Conservation (phyloP, 768 basidiomycete genomes). For the Udeniomyces megalosporus region DNA sequence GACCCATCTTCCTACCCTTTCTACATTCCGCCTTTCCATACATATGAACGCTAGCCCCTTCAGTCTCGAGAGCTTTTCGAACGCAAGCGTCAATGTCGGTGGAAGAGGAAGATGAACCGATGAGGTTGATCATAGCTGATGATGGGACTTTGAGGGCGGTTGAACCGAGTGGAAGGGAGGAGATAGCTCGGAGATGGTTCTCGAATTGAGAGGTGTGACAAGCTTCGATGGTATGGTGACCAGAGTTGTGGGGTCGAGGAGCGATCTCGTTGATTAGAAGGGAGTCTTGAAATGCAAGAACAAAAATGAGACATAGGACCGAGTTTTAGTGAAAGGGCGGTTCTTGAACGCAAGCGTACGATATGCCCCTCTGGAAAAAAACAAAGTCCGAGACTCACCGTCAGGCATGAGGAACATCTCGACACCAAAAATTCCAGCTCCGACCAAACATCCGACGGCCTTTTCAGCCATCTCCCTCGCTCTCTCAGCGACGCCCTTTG, state of each 20-base stretch:
- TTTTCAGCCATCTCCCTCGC: conserved; percentile 62
- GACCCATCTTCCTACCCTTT: conserved; percentile 93
- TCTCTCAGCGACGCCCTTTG: conserved; percentile 36
- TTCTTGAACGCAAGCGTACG: too few relatives aligned
- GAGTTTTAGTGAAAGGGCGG: too few relatives aligned
- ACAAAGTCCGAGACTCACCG: conserved; percentile 44
- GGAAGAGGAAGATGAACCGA: conserved; percentile 57
- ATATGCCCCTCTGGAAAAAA: too few relatives aligned
- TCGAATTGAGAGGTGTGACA: conserved; percentile 93
- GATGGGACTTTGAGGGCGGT: conserved; percentile 74
- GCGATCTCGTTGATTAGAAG: conserved; percentile 93
- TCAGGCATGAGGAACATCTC: conserved; percentile 90
- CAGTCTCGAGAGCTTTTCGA: conserved; percentile 45
- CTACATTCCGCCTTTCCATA: conserved; percentile 88
- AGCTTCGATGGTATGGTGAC: conserved; percentile 96
- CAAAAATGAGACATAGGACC: too few relatives aligned
- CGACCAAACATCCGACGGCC: conserved; percentile 57
- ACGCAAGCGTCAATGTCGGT: conserved; percentile 38
- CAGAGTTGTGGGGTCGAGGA: conserved; percentile 94
- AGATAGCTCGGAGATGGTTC: conserved; percentile 89
- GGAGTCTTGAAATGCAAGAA: conserved; percentile 36
- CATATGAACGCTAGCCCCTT: conserved; percentile 69
- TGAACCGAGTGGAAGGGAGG: conserved; percentile 73
- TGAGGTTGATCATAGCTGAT: conserved; percentile 83
- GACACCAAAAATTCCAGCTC: conserved; percentile 91